phyloP scores from a whole-genome alignment of 371 early-diverging fungal species.

The Paraphysoderma sedebokerense region DNA sequence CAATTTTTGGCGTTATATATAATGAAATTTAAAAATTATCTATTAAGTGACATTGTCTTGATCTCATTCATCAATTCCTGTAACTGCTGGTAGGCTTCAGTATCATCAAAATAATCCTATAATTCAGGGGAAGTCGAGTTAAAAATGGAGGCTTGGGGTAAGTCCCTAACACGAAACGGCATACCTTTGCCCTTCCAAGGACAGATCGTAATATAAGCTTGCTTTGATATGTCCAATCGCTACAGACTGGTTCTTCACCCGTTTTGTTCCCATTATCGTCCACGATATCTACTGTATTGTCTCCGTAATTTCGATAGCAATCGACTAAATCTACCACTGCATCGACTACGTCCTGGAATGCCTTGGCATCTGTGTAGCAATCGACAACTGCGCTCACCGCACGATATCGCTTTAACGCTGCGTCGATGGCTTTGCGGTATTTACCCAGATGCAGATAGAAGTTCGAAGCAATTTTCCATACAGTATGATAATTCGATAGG shows the following conservation, averaged over 20 bases:
- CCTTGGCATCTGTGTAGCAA: slow-evolving; percentile 28
- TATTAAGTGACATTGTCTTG: neutral
- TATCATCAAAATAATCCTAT: slow-evolving; percentile 37
- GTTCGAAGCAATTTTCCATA: slow-evolving; percentile 58
- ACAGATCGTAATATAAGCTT: slow-evolving; percentile 60
- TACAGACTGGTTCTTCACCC: slow-evolving; percentile 30
- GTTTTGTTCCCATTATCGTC: slow-evolving; percentile 15
- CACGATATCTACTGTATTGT: slow-evolving; percentile 4
- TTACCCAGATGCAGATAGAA: slow-evolving; percentile 49
- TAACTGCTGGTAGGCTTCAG: slow-evolving; percentile 35
- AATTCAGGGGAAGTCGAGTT: neutral
- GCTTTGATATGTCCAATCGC: slow-evolving; percentile 77
- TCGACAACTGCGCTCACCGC: slow-evolving; percentile 49
- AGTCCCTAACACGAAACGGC: neutral
- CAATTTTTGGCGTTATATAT: no score
- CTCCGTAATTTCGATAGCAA: slow-evolving; percentile 30
- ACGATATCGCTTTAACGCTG: slow-evolving; percentile 65
- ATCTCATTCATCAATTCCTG: slow-evolving; percentile 38
- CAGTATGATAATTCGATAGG: slow-evolving; percentile 27
- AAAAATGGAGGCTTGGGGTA: neutral
- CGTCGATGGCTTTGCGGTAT: slow-evolving; percentile 51
- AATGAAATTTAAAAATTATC: no score
- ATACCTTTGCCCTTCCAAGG: slow-evolving; percentile 56
- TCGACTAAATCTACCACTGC: slow-evolving; percentile 56
- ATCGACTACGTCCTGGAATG: slow-evolving; percentile 49